These are phyloP conservation scores for Penicillium alfredii DNA, from an alignment of 495 filamentous ascomycete species.

Conservation along the genomic window DNA sequence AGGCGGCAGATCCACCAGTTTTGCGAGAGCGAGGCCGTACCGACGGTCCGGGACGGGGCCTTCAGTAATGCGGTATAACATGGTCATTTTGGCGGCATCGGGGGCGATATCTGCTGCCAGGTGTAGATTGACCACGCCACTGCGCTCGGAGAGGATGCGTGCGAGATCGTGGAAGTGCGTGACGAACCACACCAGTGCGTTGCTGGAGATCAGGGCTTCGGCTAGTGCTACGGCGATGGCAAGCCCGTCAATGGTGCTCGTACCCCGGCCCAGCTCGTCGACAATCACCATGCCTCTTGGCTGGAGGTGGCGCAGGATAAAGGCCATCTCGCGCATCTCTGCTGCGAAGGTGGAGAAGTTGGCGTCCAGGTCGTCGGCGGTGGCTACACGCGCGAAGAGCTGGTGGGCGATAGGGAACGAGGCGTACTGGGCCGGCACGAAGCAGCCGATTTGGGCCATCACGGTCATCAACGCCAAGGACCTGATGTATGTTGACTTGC, in stretches of 20 bases:
- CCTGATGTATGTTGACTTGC: slow-evolving; percentile 95
- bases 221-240: slow-evolving; percentile 84
- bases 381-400: slow-evolving; percentile 80
- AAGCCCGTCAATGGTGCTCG: slow-evolving; percentile 81
- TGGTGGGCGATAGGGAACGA: slow-evolving; percentile 74
- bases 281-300: slow-evolving; percentile 73
- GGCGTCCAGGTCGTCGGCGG: slow-evolving; percentile 81
- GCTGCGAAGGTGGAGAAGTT: slow-evolving; percentile 91
- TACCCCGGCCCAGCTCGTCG: slow-evolving; percentile 90
- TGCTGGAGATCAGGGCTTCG: slow-evolving; percentile 74
- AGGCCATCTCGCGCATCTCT: slow-evolving; percentile 94
- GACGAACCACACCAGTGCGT: slow-evolving; percentile 79
- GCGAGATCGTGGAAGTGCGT: slow-evolving; percentile 88
- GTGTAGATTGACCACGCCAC: slow-evolving; percentile 75
- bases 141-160: slow-evolving; percentile 62
- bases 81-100: slow-evolving; percentile 56
- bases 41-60: slow-evolving; percentile 66
- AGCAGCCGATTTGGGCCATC: slow-evolving; percentile 91
- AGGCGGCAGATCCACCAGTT: slow-evolving; percentile 65
- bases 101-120: slow-evolving; percentile 61
- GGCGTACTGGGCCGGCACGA: slow-evolving; percentile 80
- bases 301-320: slow-evolving; percentile 77
- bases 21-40: slow-evolving; percentile 73
- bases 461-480: slow-evolving; percentile 76
- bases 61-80: slow-evolving; percentile 74